A percentile compares a stretch with the other conserved stretches of the same genome.
Conservation (phyloP, 1,284 basidiomycete genomes). For the Clitocybe nebularis region DNA sequence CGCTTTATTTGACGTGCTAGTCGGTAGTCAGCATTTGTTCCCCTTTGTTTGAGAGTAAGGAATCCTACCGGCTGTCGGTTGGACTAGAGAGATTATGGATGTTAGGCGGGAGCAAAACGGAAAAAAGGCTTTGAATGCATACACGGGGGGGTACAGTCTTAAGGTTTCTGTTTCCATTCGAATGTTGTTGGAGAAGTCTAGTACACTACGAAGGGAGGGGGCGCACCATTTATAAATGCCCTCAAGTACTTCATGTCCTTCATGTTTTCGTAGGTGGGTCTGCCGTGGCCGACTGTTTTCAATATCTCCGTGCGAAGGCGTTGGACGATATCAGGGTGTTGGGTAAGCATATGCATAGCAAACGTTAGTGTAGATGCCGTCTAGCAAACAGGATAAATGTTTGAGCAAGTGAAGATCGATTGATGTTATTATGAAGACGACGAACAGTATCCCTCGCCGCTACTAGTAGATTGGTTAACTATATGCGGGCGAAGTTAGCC, state of each 20-base stretch:
- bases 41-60: too few species aligned
- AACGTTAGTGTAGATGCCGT: slow-evolving; percentile 46
- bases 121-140: not conserved
- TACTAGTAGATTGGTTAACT: slow-evolving; percentile 44
- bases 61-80: slow-evolving; percentile 24
- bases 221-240: slow-evolving; percentile 46
- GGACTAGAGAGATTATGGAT: slow-evolving; percentile 21
- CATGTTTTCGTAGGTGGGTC: slow-evolving; percentile 43
- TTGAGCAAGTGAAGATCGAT: slow-evolving; percentile 1
- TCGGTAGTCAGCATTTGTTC: too few species aligned
- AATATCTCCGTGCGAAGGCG: slow-evolving; percentile 47
- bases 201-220: not conserved
- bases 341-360: slow-evolving; percentile 46
- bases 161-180: slow-evolving; percentile 25
- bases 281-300: slow-evolving; percentile 33
- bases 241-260: slow-evolving; percentile 46
- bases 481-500: not conserved
- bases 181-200: not conserved
- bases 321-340: slow-evolving; percentile 38
- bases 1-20: slow-evolving; percentile 24
- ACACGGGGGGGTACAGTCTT: slow-evolving; percentile 27
- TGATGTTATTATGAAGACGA: not conserved
- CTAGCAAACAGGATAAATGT: slow-evolving; percentile 19
- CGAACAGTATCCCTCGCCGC: slow-evolving; percentile 49
- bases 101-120: not conserved